A percentile compares a stretch with the other conserved stretches of the same genome.
These are phyloP conservation scores for Ophiocordyceps camponoti-saundersi DNA, from an alignment of 2,329 filamentous ascomycete species.

Conservation along the genomic window DNA sequence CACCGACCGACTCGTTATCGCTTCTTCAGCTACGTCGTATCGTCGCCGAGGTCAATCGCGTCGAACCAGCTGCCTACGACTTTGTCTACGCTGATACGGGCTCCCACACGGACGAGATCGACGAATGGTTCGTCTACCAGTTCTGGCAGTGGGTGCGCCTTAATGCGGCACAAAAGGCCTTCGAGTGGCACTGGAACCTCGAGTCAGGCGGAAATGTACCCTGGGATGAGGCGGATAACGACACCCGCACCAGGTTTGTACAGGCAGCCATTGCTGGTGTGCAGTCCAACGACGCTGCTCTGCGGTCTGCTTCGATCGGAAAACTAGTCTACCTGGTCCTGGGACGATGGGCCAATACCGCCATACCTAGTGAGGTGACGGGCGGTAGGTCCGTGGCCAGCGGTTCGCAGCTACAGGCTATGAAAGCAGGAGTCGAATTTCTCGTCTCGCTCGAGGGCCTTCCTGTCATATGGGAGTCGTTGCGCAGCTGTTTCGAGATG, in stretches of 20 bases:
- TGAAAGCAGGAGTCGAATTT: conserved; percentile 35
- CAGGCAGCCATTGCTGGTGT: conserved; percentile 28
- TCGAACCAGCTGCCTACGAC: conserved; percentile 62
- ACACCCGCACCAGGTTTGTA: conserved; percentile 40
- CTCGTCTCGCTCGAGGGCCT: conserved; percentile 34
- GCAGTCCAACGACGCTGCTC: conserved; percentile 26
- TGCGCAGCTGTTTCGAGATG: conserved; percentile 30
- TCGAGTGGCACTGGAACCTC: conserved; percentile 57
- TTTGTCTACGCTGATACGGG: conserved; percentile 65
- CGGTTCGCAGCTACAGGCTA: conserved; percentile 38
- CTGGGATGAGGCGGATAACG: conserved; percentile 50
- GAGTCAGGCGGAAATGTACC: conserved; percentile 20
- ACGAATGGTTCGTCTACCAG: conserved; percentile 95
- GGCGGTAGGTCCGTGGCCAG: conserved; percentile 33
- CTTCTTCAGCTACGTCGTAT: conserved; percentile 56
- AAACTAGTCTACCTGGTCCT: conserved; percentile 45
- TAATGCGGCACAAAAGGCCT: conserved; percentile 56
- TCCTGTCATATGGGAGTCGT: conserved; percentile 30
- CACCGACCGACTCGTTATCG: conserved; percentile 52
- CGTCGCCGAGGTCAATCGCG: conserved; percentile 54
- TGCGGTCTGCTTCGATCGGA: conserved; percentile 35
- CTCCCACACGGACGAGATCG: conserved; percentile 69
- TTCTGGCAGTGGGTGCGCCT: conserved; percentile 72
- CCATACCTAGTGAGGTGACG: conserved; percentile 27
- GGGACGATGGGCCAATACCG: conserved; percentile 55